Evolutionary conservation across 2,329 filamentous ascomycete species (phyloP), one percentile per base, ranked within the genome.

Genomic region (Cladorrhinum sp.): DNA sequence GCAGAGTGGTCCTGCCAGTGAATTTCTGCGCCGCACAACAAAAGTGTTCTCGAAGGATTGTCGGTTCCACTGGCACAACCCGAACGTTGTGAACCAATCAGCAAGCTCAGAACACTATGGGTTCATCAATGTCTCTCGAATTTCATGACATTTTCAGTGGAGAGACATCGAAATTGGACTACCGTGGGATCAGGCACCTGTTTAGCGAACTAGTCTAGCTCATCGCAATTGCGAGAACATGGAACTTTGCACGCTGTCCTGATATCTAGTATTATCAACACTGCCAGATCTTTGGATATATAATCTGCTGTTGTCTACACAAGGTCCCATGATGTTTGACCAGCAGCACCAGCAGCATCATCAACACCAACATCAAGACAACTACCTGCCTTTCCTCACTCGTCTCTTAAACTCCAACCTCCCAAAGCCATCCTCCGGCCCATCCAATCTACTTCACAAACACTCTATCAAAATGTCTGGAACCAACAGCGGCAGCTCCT

Each of bases 401-500:
- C 33, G 26, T 36, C 33, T 36, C 33, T 10, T 5, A 30, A 10
- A 30, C 26, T 30, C 10, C 26, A 30, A 10, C 10, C 10, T 30
- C 5, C 26, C 26, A 30, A 36, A n/a, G n/a, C n/a, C n/a, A n/a
- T n/a, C n/a, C n/a, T 30, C 52, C 26, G 36, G 28, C 18, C 26
- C 18, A 42, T 39, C 16, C 53, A 55, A 20, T 10, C 10, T 28
- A 5, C 26, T 28, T 28, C 26, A 36, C n/a, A 24, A 36, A 12
- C 33, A 26, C 55, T 23, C 12, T 2, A 3, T 26, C 21, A 61
- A 52, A 26, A 65, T 65, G 63, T 65, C 63, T 49, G 50, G 49
- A 33, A 59, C 6, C 51, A 53, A 55, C 12, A 50, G 56, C 21
- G 46, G 30, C 56, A 58, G 58, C 16, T 57, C 58, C 24, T 46